A percentile compares a stretch with the other conserved stretches of the same genome.
These are phyloP conservation scores for Cyclotella choctawhatcheeana DNA, from an alignment of 108 stramenopile genomes.

Conservation along the genomic window DNA sequence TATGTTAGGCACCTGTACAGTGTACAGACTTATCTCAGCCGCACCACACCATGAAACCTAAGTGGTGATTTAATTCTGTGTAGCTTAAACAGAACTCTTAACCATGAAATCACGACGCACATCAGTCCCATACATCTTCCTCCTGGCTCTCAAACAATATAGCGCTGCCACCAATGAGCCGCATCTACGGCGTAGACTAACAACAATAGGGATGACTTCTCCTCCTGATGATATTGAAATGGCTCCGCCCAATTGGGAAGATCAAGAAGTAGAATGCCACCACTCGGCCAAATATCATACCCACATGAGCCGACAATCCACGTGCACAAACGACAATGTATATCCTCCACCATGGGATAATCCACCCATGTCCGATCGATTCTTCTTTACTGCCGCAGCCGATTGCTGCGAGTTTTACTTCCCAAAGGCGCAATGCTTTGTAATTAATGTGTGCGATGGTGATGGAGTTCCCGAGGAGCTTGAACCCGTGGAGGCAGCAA, in stretches of 20 bases:
- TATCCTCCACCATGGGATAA: constrained; percentile 17
- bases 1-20: too few species aligned
- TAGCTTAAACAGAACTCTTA: too few species aligned
- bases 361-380: not conserved
- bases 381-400: not conserved
- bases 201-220: not conserved
- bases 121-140: constrained; percentile 1
- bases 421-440: not conserved
- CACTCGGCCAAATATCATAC: constrained; percentile 9
- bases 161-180: not conserved
- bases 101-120: not conserved
- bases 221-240: too few species aligned
- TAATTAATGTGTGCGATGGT: constrained; percentile 3
- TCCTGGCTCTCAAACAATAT: not conserved
- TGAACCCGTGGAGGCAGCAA: not conserved
- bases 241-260: too few species aligned
- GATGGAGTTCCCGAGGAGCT: constrained; percentile 6
- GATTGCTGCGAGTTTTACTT: constrained; percentile 3
- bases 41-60: too few species aligned
- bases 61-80: too few species aligned
- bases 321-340: constrained; percentile 20
- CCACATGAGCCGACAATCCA: not conserved
- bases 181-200: too few species aligned
- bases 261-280: constrained; percentile 7
- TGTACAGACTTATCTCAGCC: too few species aligned